Conservation (phyloP, 768 basidiomycete species). For the Boletus huronensis region DNA sequence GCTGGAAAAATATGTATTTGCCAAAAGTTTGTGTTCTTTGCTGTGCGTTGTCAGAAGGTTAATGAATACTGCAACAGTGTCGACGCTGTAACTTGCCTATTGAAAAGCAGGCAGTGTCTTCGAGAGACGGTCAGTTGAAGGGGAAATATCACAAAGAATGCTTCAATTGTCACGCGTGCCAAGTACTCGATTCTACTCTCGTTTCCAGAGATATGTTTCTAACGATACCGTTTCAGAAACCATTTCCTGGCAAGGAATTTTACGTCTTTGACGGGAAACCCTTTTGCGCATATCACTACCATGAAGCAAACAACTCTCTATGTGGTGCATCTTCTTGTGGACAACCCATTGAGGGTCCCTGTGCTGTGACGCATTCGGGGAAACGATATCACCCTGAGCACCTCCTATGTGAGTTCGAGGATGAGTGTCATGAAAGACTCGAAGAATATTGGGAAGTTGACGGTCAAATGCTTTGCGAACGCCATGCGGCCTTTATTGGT, state of each 20-base stretch:
- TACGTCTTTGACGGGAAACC: conserved; percentile 91
- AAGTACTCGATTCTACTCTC: conserved; percentile 42
- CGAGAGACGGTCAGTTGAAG: conserved; percentile 89
- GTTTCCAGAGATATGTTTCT: neutral
- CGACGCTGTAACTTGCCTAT: conserved; percentile 84
- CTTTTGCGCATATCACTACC: conserved; percentile 89
- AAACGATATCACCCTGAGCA: conserved; percentile 87
- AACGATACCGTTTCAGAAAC: conserved; percentile 48
- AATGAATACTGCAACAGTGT: conserved; percentile 48
- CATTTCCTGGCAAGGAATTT: conserved; percentile 89
- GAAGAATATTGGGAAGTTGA: conserved; percentile 91
- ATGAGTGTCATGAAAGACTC: conserved; percentile 51
- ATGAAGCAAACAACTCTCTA: conserved; percentile 85
- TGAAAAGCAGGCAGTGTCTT: conserved; percentile 88
- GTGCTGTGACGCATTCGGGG: conserved; percentile 80
- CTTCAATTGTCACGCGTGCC: conserved; percentile 84
- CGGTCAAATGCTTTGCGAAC: conserved; percentile 81
- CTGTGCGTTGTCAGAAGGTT: neutral
- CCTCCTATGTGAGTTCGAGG: conserved; percentile 73
- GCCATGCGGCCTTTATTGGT: conserved; percentile 50
- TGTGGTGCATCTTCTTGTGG: conserved; percentile 78
- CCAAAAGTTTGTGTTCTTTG: conserved; percentile 61
- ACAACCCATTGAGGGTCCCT: conserved; percentile 90
- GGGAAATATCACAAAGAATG: conserved; percentile 93
- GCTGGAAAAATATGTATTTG: conserved; percentile 96